These are phyloP conservation scores for Berberis vulgaris DNA, from an alignment of 164 flowering plant genomes.

Conservation along the genomic window DNA sequence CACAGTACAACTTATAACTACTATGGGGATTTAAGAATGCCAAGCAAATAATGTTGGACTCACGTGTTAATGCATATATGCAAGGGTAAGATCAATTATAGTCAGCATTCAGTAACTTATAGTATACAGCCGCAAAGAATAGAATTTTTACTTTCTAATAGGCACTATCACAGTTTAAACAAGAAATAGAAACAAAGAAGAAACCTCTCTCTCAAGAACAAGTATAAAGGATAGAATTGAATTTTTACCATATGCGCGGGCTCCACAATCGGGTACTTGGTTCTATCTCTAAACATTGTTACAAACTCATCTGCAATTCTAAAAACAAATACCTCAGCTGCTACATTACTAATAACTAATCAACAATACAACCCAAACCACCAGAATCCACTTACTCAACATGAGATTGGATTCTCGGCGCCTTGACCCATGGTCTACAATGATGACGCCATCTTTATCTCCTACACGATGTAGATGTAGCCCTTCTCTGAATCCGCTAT, in stretches of 20 bases:
- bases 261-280: constrained; percentile 82
- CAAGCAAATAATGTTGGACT: too few species aligned
- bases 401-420: constrained; percentile 79
- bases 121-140: too few species aligned
- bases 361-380: constrained; percentile 7
- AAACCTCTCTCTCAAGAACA: too few species aligned
- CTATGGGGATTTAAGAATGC: too few species aligned
- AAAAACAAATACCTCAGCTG: constrained; percentile 1
- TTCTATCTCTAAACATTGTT: constrained; percentile 65
- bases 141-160: too few species aligned
- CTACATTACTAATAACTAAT: not conserved
- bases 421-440: constrained; percentile 94
- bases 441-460: constrained; percentile 60
- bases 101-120: too few species aligned
- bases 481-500: constrained; percentile 24
- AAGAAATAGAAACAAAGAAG: too few species aligned
- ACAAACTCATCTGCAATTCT: constrained; percentile 76
- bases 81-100: too few species aligned
- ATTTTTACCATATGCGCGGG: constrained; percentile 87
- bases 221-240: not conserved
- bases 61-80: too few species aligned
- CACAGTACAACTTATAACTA: too few species aligned
- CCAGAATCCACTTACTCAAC: constrained; percentile 47
- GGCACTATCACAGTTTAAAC: too few species aligned
- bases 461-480: constrained; percentile 24